Conservation (phyloP, 1,284 basidiomycete species). For the Moniliella sp. region DNA sequence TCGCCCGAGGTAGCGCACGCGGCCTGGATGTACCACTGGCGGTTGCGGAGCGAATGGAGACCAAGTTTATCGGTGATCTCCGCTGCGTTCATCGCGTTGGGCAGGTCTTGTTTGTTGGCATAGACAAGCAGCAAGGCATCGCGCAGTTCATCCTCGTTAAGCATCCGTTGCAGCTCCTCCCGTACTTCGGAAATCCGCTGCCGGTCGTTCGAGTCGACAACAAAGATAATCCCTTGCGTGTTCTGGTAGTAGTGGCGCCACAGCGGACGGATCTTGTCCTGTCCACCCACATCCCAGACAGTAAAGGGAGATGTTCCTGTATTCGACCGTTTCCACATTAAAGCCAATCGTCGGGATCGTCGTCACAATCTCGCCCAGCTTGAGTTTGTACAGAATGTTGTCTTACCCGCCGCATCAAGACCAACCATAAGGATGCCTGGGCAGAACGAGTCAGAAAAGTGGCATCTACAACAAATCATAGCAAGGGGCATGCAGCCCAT, state of each 20-base stretch:
- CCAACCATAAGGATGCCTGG: slow-evolving; percentile 46
- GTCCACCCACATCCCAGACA: slow-evolving; percentile 98
- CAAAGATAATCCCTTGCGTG: slow-evolving; percentile 99
- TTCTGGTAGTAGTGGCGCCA: slow-evolving; percentile 99
- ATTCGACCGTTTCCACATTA: slow-evolving; percentile 98
- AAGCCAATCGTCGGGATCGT: slow-evolving; percentile 55
- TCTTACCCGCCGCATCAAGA: slow-evolving; percentile 69
- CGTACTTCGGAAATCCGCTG: slow-evolving; percentile 97
- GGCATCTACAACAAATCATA: too few species aligned
- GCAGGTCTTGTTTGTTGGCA: slow-evolving; percentile 91
- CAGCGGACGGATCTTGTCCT: slow-evolving; percentile 91
- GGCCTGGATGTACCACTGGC: slow-evolving; percentile 62
- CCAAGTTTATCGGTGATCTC: slow-evolving; percentile 99
- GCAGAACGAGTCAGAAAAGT: too few species aligned
- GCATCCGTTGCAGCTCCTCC: slow-evolving; percentile 96
- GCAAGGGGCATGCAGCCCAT: too few species aligned
- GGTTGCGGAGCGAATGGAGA: slow-evolving; percentile 80
- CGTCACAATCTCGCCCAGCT: slow-evolving; percentile 91
- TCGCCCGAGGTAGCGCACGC: slow-evolving; percentile 97
- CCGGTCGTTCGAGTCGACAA: slow-evolving; percentile 97
- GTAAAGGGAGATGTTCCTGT: slow-evolving; percentile 99
- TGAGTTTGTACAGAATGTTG: slow-evolving; percentile 6
- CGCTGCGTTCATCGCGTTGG: slow-evolving; percentile 97
- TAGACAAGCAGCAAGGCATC: slow-evolving; percentile 95
- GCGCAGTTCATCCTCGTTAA: slow-evolving; percentile 97